Percentiles rank a stretch among this genome's conserved stretches.
Conservation (phyloP, 345 rosid genomes). For the Lumnitzera racemosa region DNA sequence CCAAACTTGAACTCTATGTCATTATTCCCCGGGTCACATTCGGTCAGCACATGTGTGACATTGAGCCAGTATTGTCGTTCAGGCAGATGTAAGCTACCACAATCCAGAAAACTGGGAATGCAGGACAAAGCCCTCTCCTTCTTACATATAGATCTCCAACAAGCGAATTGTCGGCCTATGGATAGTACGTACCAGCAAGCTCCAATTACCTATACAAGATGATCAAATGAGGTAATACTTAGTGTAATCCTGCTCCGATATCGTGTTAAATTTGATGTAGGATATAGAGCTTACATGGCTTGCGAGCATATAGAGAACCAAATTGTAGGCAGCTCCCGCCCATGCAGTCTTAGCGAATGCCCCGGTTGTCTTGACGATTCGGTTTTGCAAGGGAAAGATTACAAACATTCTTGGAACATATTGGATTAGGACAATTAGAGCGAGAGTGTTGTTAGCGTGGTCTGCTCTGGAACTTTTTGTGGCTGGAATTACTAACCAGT, state of each 20-base stretch:
- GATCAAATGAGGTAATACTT: not conserved
- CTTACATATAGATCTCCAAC: constrained; percentile 63
- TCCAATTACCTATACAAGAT: constrained; percentile 50
- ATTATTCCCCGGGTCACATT: constrained; percentile 48
- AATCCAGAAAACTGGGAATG: constrained; percentile 53
- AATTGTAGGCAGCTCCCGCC: constrained; percentile 84
- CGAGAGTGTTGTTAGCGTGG: constrained; percentile 58
- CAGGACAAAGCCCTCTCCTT: constrained; percentile 49
- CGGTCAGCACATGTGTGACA: constrained; percentile 41
- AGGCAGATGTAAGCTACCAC: constrained; percentile 26
- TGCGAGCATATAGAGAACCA: constrained; percentile 67
- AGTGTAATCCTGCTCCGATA: no score
- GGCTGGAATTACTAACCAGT: constrained; percentile 65
- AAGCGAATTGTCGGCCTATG: constrained; percentile 57
- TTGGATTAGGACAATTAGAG: constrained; percentile 62
- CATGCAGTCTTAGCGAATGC: constrained; percentile 74
- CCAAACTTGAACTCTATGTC: constrained; percentile 52
- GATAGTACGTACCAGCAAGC: constrained; percentile 80
- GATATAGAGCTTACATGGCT: constrained; percentile 45
- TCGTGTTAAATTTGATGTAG: not conserved
- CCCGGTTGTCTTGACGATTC: constrained; percentile 64
- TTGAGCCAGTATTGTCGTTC: constrained; percentile 68
- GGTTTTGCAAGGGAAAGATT: constrained; percentile 65
- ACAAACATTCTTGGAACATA: constrained; percentile 73
- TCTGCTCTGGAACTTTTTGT: constrained; percentile 41